Conservation (phyloP, 345 rosid genomes). For the Camelina laxa region DNA sequence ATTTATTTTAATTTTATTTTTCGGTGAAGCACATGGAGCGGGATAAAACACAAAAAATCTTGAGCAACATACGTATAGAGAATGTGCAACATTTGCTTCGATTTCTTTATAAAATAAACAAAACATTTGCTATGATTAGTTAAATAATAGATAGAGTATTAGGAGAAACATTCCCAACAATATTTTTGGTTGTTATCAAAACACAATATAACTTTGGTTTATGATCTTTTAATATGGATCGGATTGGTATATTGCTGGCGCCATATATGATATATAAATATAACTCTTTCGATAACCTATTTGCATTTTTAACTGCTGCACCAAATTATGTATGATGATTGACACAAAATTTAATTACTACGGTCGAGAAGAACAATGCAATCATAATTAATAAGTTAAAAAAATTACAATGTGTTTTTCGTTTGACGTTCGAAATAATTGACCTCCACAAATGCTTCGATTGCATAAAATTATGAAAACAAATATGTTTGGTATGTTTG, state of each 20-base stretch:
- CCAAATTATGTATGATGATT: too few species aligned
- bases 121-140: not conserved
- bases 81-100: constrained; percentile 14
- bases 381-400: too few species aligned
- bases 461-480: not conserved
- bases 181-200: not conserved
- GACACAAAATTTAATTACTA: not conserved
- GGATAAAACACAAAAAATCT: not conserved
- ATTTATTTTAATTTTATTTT: not conserved
- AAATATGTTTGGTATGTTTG: constrained; percentile 2
- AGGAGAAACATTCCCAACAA: constrained; percentile 20
- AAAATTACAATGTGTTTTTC: too few species aligned
- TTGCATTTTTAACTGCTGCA: too few species aligned
- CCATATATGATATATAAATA: too few species aligned
- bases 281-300: too few species aligned
- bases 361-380: not conserved
- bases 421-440: not conserved
- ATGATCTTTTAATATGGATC: too few species aligned
- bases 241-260: too few species aligned
- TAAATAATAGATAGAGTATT: not conserved
- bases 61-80: not conserved
- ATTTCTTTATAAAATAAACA: too few species aligned
- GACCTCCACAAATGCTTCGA: not conserved
- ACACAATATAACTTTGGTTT: not conserved
- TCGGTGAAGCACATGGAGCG: constrained; percentile 20